These are phyloP conservation scores for Camelina hispida DNA, from an alignment of 345 rosid species.

Conservation along the genomic window DNA sequence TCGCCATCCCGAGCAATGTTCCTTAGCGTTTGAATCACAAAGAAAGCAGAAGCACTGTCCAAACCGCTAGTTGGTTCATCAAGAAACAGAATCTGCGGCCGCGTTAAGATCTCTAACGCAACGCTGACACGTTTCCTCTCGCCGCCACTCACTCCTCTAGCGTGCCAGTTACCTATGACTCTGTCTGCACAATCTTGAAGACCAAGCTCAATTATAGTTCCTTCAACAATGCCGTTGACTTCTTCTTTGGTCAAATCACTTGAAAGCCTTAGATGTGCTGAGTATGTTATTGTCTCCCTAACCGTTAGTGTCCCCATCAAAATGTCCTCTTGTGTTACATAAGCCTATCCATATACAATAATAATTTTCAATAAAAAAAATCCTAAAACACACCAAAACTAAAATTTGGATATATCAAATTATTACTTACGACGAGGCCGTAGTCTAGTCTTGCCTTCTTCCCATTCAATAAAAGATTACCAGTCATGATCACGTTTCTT, in stretches of 20 bases:
- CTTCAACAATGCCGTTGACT: conserved; percentile 62
- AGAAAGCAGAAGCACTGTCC: conserved; percentile 87
- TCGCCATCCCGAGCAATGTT: conserved; percentile 67
- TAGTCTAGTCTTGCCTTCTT: conserved; percentile 72
- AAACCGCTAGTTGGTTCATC: conserved; percentile 97
- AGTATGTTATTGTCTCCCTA: conserved; percentile 82
- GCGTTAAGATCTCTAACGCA: conserved; percentile 84
- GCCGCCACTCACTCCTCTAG: conserved; percentile 91
- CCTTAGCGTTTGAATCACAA: conserved; percentile 67
- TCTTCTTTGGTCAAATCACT: conserved; percentile 53
- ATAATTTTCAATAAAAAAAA: not conserved
- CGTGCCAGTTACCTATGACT: conserved; percentile 76
- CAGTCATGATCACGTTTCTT: conserved; percentile 90
- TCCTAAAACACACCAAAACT: not conserved
- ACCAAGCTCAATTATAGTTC: conserved; percentile 76
- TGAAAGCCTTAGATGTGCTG: conserved; percentile 75
- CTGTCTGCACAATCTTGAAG: conserved; percentile 80
- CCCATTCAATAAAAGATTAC: conserved; percentile 84
- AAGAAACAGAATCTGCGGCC: conserved; percentile 79
- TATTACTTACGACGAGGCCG: conserved; percentile 70
- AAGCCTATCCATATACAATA: conserved; percentile 31
- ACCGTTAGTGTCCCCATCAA: conserved; percentile 89
- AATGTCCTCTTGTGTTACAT: conserved; percentile 86
- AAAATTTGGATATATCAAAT: not conserved
- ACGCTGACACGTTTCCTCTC: conserved; percentile 86